phyloP scores from a whole-genome alignment of 305 asterid genomes.

The Fraxinus sp. region DNA sequence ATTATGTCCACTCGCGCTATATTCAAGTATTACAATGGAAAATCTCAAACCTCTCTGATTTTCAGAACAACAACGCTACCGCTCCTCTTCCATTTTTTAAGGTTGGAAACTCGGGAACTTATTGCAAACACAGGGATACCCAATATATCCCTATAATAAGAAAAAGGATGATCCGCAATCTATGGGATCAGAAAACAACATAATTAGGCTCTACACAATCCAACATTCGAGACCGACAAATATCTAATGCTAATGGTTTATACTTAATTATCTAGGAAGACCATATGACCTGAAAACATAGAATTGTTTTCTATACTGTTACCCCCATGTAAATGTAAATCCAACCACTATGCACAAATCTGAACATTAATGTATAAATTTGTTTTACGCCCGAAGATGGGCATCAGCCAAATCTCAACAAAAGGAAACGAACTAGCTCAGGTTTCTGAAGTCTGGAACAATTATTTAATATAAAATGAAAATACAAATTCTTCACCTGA shows the following conservation, averaged over 20 bases:
- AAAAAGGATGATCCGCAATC: not conserved
- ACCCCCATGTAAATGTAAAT: not conserved
- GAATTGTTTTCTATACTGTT: not conserved
- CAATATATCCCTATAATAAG: not conserved
- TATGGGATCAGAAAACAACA: not conserved
- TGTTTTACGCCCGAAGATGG: not conserved
- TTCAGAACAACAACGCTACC: not conserved
- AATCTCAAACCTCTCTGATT: not conserved
- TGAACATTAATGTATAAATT: not conserved
- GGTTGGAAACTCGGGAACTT: not conserved
- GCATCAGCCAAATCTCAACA: not conserved
- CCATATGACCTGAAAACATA: not conserved
- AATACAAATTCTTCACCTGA: constrained; percentile 45
- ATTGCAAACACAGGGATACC: not conserved
- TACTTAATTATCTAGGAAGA: not conserved
- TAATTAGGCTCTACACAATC: not conserved
- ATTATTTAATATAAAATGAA: not conserved
- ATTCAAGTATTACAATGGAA: not conserved
- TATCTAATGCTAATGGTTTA: not conserved
- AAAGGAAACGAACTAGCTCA: not conserved
- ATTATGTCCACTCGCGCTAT: not conserved
- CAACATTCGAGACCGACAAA: not conserved
- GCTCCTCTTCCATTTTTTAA: not conserved
- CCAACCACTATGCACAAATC: not conserved
- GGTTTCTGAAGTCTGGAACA: not conserved